Conservation (phyloP, 352 stramenopile genomes). For the Pythium vanterpoolii region DNA sequence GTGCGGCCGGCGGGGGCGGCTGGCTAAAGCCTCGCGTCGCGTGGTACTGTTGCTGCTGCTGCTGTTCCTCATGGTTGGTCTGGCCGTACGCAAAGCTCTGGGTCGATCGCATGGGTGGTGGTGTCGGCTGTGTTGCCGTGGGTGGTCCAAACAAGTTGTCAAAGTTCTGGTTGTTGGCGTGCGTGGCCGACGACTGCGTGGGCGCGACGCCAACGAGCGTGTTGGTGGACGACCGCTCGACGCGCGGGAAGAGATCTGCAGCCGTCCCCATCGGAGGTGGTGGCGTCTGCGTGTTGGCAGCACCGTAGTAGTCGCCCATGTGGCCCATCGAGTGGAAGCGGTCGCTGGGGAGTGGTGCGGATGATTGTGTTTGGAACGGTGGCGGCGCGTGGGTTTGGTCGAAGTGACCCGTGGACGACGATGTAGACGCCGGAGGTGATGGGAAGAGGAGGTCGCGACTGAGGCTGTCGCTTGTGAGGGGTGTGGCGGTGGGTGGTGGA, state of each 20-base stretch:
- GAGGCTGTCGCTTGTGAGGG: conserved; percentile 4
- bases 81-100: conserved; percentile 49
- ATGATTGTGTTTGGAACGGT: background rate
- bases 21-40: conserved; percentile 33
- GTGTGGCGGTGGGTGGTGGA: conserved; percentile 8
- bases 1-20: conserved; percentile 54
- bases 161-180: conserved; percentile 26
- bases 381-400: background rate
- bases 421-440: conserved; percentile 14
- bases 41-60: conserved; percentile 27
- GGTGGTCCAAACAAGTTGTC: conserved; percentile 42
- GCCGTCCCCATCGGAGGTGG: background rate
- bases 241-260: conserved; percentile 26
- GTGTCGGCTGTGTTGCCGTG: conserved; percentile 5
- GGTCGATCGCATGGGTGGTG: conserved; percentile 32
- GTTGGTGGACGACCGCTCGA: conserved; percentile 26
- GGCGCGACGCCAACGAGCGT: conserved; percentile 41
- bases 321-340: conserved; percentile 20
- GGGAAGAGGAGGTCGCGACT: conserved; percentile 15
- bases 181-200: conserved; percentile 23
- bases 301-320: conserved; percentile 30
- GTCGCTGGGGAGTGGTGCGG: conserved; percentile 4
- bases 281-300: conserved; percentile 13
- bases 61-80: conserved; percentile 3
- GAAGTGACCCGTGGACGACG: background rate